Base-by-base conservation (phyloP, 345 rosid species). In the Hibiscus mutabilis region DNA sequence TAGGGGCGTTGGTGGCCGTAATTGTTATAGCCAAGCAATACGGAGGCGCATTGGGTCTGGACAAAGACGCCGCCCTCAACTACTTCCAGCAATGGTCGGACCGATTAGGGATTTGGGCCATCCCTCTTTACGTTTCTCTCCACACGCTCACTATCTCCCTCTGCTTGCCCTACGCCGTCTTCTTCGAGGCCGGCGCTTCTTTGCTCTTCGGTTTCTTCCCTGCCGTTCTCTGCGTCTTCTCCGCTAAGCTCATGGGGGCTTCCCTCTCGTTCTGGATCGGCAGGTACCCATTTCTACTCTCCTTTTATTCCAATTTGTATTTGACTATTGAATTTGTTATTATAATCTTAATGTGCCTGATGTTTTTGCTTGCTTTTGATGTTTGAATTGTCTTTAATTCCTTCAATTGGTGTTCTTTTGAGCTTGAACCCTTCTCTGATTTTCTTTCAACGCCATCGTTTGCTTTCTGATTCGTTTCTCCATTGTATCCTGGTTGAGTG, bases 241-340 rank as follows among this genome's bases (percentile, higher is more conserved):
- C 83, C 10, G 92, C 97, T 61, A 95, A 95, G 78, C 49, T 91
- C 60, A 82, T 95, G 33, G 99, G 95, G 1, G 97, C 96, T 76
- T 90, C 99, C 19, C 88, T 90, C 69, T 95, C 97, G 63, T 95
- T 95, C 80, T 82, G 85, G 87, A 82, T 95, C 82, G 93, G 99
- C 91, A 92, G 97, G 99, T 88, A 42, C 21, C 10, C 29, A 25
- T 13, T 18, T 47, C 24, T 40, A 11, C 31, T 53, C 13, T 53
- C 58, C 22, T n/a, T 51, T n/a, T 5, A 6, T 51, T 55, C 27
- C 60, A 11, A 19, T 53, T 53, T 53, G 6, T 55, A 19, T 21
- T 55, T 22, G 0, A 13, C 46, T 3, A 5, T 22, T 66, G 53
- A 44, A 21, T 42, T 33, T 15, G 18, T n/a, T 35, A 15, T 18